Percentiles rank a stretch among this genome's conserved stretches.
phyloP scores from a whole-genome alignment of 345 rosid genomes.

The Diplotaxis tenuifolia region DNA sequence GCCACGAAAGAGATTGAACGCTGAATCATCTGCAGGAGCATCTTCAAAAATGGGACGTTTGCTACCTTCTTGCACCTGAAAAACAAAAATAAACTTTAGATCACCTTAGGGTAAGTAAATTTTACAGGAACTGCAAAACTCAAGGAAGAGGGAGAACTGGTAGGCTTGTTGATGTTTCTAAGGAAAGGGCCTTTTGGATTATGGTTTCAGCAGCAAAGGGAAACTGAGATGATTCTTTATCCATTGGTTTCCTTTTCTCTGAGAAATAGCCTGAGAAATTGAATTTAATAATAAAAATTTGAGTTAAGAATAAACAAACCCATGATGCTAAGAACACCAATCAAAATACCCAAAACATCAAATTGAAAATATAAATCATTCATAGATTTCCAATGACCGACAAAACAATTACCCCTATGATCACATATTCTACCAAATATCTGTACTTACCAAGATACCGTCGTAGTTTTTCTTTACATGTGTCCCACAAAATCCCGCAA shows the following conservation, averaged over 20 bases:
- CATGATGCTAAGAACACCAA: not conserved
- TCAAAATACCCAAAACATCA: not conserved
- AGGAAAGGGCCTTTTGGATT: conserved; percentile 74
- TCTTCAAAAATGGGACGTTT: conserved; percentile 93
- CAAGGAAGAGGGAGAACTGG: conserved; percentile 60
- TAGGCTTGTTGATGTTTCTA: conserved; percentile 74
- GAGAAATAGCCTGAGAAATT: conserved; percentile 8
- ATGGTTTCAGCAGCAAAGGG: conserved; percentile 46
- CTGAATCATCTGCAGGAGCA: conserved; percentile 66
- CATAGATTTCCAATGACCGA: not conserved
- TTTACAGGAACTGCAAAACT: conserved; percentile 50
- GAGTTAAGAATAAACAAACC: no score
- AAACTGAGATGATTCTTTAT: conserved; percentile 46
- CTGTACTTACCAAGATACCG: not conserved
- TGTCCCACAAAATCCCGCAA: not conserved
- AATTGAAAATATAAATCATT: not conserved
- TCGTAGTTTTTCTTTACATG: not conserved
- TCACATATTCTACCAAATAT: no score
- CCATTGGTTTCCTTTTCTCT: conserved; percentile 33
- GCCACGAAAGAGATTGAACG: conserved; percentile 82
- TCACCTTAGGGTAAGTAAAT: not conserved
- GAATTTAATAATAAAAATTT: no score
- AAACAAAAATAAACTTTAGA: not conserved
- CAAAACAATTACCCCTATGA: no score
- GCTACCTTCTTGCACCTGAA: conserved; percentile 51